Conservation (phyloP, 1,139 yeast species). For the Yamadazyma membranifaciens region DNA sequence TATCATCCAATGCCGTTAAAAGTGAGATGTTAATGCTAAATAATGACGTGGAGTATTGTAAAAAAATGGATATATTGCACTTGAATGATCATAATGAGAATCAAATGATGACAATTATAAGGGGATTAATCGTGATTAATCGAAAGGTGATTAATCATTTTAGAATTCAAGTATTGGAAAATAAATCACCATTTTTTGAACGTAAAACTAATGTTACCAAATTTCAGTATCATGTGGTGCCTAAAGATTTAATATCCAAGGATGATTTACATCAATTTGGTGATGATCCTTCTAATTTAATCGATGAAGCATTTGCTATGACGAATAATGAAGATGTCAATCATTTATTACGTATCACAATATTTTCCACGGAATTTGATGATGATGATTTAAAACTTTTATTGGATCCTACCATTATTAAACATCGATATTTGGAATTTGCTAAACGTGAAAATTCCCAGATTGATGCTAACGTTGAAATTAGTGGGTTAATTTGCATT, state of each 20-base stretch:
- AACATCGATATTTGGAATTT: conserved; percentile 27
- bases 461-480: conserved; percentile 35
- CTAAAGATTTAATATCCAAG: conserved; percentile 21
- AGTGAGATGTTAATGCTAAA: conserved; percentile 30
- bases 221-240: conserved; percentile 38
- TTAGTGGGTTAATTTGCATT: conserved; percentile 54
- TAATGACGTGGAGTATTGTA: conserved; percentile 31
- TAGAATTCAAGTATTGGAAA: conserved; percentile 29
- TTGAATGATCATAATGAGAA: conserved; percentile 21
- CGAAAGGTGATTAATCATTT: conserved; percentile 29
- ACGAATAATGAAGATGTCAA: conserved; percentile 10
- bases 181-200: conserved; percentile 22
- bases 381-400: conserved; percentile 18
- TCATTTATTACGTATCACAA: conserved; percentile 34
- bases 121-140: conserved; percentile 32
- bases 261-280: conserved; percentile 25
- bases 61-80: conserved; percentile 17
- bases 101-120: conserved; percentile 25
- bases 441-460: conserved; percentile 25
- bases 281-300: conserved; percentile 10
- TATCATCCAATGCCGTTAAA: conserved; percentile 9
- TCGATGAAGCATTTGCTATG: conserved; percentile 37
- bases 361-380: conserved; percentile 32
- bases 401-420: conserved; percentile 25
- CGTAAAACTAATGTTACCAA: conserved; percentile 20